Percentiles rank a stretch among this genome's conserved stretches.
Evolutionary conservation across 1,284 basidiomycete species (phyloP).

Genomic region (Fomitopsis pinicola): DNA sequence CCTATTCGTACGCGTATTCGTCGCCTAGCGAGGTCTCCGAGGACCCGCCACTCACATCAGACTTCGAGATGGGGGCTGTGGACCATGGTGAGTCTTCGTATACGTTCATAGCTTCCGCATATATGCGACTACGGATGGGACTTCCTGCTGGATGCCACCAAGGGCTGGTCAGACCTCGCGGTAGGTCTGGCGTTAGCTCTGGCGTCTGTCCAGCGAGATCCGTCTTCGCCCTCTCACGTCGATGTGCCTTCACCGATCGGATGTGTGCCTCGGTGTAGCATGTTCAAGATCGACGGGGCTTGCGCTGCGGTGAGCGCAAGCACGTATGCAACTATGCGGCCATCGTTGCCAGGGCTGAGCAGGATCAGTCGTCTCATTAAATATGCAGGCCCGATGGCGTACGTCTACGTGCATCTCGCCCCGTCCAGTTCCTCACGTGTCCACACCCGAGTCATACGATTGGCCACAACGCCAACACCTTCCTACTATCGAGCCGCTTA

Average conservation of each 20-base stretch:
- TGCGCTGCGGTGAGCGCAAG: background rate
- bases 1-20: constrained; percentile 3
- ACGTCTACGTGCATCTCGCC: background rate
- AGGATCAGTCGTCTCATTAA: background rate
- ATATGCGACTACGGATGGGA: background rate
- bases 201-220: background rate
- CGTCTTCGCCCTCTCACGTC: constrained; percentile 6
- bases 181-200: background rate
- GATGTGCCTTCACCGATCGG: background rate
- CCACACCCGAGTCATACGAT: background rate
- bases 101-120: background rate
- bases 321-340: background rate
- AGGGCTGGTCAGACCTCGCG: background rate
- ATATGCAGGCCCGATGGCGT: background rate
- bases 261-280: background rate
- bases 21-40: constrained; percentile 6
- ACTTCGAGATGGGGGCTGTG: constrained; percentile 4
- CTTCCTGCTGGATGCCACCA: background rate
- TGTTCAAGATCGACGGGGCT: background rate
- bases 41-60: constrained; percentile 1
- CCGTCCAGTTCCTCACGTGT: background rate
- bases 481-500: background rate
- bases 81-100: constrained; percentile 4
- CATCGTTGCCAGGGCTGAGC: background rate
- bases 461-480: background rate